These are phyloP conservation scores for Pseudonectria foliicola DNA, from an alignment of 2,329 filamentous ascomycete species.

Conservation along the genomic window DNA sequence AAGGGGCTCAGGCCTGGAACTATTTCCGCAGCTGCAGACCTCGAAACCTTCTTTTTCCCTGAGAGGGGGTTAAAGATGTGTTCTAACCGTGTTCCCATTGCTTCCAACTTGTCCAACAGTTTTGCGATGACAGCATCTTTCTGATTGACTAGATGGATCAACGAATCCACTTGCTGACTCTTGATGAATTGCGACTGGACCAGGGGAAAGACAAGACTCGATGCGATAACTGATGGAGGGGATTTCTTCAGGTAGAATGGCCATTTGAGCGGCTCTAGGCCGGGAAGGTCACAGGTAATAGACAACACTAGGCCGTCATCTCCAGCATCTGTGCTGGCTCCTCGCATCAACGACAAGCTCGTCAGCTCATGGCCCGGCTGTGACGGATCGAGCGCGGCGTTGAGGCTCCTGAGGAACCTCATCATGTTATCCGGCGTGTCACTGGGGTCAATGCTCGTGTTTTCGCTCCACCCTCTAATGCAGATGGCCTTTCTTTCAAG, in stretches of 20 bases:
- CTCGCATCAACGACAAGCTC: conserved; percentile 36
- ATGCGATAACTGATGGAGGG: conserved; percentile 35
- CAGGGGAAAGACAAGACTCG: conserved; percentile 45
- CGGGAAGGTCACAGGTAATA: conserved; percentile 56
- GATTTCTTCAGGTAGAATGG: conserved; percentile 48
- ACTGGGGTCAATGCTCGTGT: conserved; percentile 67
- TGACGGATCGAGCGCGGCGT: conserved; percentile 42
- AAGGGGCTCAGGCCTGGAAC: conserved; percentile 48
- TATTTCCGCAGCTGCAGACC: conserved; percentile 38
- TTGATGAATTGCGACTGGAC: conserved; percentile 38
- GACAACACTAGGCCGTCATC: conserved; percentile 42
- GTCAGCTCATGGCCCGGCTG: conserved; percentile 37
- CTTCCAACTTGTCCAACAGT: conserved; percentile 47
- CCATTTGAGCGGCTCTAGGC: conserved; percentile 59
- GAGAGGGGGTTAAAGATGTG: conserved; percentile 45
- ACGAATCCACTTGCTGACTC: conserved; percentile 33
- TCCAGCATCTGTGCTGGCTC: conserved; percentile 24
- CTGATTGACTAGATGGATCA: conserved; percentile 36
- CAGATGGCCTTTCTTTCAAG: conserved; percentile 57
- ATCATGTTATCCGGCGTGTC: conserved; percentile 60
- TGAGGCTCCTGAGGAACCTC: conserved; percentile 59
- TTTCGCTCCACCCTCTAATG: conserved; percentile 51
- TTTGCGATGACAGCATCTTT: conserved; percentile 47
- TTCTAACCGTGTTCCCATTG: conserved; percentile 43
- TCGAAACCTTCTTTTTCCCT: conserved; percentile 39